phyloP scores from a whole-genome alignment of 1,139 yeast genomes.

The Blastobotrys apis region DNA sequence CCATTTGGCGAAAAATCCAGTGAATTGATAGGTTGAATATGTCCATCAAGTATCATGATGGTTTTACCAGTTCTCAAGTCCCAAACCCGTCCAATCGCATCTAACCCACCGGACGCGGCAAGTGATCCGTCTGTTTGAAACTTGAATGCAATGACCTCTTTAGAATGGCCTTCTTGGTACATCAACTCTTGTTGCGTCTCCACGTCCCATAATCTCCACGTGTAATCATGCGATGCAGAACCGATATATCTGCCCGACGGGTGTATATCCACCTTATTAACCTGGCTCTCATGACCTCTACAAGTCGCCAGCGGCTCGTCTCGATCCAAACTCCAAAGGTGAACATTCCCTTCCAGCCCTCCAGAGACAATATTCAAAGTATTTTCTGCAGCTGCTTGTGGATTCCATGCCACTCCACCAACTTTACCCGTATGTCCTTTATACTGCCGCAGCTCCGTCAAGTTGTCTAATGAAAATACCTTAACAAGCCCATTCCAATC shows the following conservation, averaged over 20 bases:
- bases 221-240: conserved; percentile 76
- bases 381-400: conserved; percentile 27
- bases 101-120: conserved; percentile 73
- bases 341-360: conserved; percentile 60
- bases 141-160: conserved; percentile 59
- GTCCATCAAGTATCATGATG: conserved; percentile 58
- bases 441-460: conserved; percentile 23
- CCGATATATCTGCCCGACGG: conserved; percentile 56
- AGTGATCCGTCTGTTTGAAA: conserved; percentile 79
- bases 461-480: conserved; percentile 43
- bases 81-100: conserved; percentile 75
- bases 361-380: conserved; percentile 44
- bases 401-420: conserved; percentile 67
- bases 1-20: conserved; percentile 79
- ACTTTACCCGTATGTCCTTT: conserved; percentile 59
- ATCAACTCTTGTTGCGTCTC: conserved; percentile 44
- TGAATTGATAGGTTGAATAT: conserved; percentile 65
- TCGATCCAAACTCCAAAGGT: conserved; percentile 41
- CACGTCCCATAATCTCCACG: conserved; percentile 89
- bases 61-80: conserved; percentile 77
- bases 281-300: conserved; percentile 50
- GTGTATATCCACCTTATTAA: conserved; percentile 62
- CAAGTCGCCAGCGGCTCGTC: conserved; percentile 26
- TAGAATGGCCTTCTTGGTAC: conserved; percentile 82
- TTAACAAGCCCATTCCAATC: conserved; percentile 81